phyloP scores from a whole-genome alignment of 2,329 filamentous ascomycete genomes.

The Bipolaris sorokiniana region DNA sequence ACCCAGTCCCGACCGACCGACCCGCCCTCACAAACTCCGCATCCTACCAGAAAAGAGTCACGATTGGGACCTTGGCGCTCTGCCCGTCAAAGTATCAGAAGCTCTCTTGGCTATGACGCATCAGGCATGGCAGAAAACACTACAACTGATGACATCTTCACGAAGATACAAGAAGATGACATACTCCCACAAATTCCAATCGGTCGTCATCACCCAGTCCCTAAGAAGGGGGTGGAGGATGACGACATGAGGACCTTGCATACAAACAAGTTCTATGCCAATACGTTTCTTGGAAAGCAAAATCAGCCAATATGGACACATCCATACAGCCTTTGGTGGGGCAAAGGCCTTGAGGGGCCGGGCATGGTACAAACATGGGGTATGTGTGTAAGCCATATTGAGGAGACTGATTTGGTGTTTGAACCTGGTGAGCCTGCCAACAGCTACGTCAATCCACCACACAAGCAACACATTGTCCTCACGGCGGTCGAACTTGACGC shows the following conservation, averaged over 20 bases:
- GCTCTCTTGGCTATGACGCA: conserved; percentile 16
- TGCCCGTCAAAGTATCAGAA: conserved; percentile 16
- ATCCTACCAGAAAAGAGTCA: conserved; percentile 7
- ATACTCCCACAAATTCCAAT: conserved; percentile 52
- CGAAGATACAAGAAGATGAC: conserved; percentile 49
- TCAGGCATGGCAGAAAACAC: conserved; percentile 8
- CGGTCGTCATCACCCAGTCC: conserved; percentile 50
- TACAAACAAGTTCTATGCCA: conserved; percentile 76
- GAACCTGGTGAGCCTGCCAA: conserved; percentile 56
- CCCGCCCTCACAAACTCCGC: not conserved
- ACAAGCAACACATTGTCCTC: conserved; percentile 79
- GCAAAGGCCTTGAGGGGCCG: conserved; percentile 56
- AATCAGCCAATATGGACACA: conserved; percentile 73
- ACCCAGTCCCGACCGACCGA: conserved; percentile 7
- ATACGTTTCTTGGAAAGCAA: conserved; percentile 79
- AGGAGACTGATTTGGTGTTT: conserved; percentile 69
- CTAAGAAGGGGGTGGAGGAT: conserved; percentile 48
- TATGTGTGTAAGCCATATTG: conserved; percentile 61
- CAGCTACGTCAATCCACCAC: conserved; percentile 73
- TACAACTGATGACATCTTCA: conserved; percentile 49
- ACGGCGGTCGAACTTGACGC: conserved; percentile 75
- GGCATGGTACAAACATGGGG: conserved; percentile 61
- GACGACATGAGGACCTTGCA: conserved; percentile 57
- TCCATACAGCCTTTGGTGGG: conserved; percentile 59
- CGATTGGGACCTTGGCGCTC: conserved; percentile 17